Percentiles rank a stretch among this genome's conserved stretches.
These are phyloP conservation scores for Acer saccharum DNA, from an alignment of 345 rosid species.

Conservation along the genomic window DNA sequence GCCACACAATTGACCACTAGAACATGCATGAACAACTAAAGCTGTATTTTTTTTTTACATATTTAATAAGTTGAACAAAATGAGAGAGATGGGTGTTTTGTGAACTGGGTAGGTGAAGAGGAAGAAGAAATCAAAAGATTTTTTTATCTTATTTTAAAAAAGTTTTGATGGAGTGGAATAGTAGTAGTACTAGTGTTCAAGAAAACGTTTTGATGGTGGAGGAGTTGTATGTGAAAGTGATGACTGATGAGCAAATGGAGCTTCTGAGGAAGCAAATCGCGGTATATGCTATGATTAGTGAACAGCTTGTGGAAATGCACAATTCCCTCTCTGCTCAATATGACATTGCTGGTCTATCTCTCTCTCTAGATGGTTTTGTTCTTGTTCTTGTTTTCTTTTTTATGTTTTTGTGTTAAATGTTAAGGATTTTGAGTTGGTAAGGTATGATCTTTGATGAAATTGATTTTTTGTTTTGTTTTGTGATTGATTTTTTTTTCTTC, in stretches of 20 bases:
- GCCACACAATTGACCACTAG: too few species aligned
- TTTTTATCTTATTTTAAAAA: too few species aligned
- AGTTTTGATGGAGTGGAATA: background rate
- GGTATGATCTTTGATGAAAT: background rate
- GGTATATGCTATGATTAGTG: slow-evolving; percentile 52
- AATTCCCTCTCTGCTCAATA: slow-evolving; percentile 40
- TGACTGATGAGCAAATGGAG: slow-evolving; percentile 88
- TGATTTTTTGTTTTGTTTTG: background rate
- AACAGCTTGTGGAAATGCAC: slow-evolving; percentile 63
- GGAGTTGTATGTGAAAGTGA: slow-evolving; percentile 43
- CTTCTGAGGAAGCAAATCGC: slow-evolving; percentile 66
- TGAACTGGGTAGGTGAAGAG: background rate
- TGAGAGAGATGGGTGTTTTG: background rate
- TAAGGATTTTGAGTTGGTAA: background rate
- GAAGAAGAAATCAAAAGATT: background rate
- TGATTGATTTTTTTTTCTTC: background rate
- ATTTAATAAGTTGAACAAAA: background rate
- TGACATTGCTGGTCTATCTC: slow-evolving; percentile 42
- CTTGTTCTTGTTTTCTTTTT: background rate
- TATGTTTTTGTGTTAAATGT: background rate
- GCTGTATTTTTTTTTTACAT: too few species aligned
- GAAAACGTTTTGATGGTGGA: slow-evolving; percentile 12
- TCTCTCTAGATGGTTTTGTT: background rate
- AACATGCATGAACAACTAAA: too few species aligned
- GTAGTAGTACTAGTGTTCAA: background rate